A percentile compares a stretch with the other conserved stretches of the same genome.
Evolutionary conservation across 768 basidiomycete genomes (phyloP).

Genomic region (Leccinum uliginosum): DNA sequence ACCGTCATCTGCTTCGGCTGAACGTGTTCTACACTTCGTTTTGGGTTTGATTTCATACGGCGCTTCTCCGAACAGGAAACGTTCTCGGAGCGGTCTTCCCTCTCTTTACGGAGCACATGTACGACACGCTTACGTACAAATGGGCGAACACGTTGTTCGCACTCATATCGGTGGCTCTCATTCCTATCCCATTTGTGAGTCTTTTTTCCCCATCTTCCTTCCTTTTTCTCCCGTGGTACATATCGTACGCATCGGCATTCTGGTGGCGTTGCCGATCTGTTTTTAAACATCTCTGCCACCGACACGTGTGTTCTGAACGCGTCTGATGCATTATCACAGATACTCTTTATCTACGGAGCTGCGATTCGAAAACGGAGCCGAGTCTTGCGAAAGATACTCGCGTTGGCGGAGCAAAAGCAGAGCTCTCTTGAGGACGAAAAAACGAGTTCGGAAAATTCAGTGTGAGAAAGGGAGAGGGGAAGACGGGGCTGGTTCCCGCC

Average conservation of each 20-base stretch:
- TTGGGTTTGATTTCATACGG: constrained; percentile 2
- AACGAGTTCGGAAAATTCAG: neutral
- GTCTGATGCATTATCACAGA: constrained; percentile 5
- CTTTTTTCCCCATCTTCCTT: neutral
- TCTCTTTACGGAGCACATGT: constrained; percentile 61
- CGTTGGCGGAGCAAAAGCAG: constrained; percentile 7
- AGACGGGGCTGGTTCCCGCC: neutral
- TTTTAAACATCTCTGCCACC: neutral
- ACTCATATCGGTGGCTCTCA: constrained; percentile 46
- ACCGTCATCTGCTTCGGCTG: neutral
- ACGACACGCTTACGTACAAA: constrained; percentile 46
- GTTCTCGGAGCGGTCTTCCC: constrained; percentile 52
- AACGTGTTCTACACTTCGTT: constrained; percentile 15
- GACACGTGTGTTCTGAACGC: neutral
- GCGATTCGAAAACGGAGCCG: constrained; percentile 30
- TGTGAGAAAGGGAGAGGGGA: neutral
- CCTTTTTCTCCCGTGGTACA: neutral
- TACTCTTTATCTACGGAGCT: constrained; percentile 31
- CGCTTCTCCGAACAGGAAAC: constrained; percentile 36
- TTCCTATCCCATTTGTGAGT: constrained; percentile 59
- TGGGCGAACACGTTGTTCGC: constrained; percentile 62
- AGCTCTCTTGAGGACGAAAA: neutral
- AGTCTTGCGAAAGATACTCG: constrained; percentile 23
- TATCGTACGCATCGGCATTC: neutral
- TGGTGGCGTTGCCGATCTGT: neutral